Base-by-base conservation (phyloP, 2,329 filamentous ascomycete genomes). In the Diplocarpon mali region DNA sequence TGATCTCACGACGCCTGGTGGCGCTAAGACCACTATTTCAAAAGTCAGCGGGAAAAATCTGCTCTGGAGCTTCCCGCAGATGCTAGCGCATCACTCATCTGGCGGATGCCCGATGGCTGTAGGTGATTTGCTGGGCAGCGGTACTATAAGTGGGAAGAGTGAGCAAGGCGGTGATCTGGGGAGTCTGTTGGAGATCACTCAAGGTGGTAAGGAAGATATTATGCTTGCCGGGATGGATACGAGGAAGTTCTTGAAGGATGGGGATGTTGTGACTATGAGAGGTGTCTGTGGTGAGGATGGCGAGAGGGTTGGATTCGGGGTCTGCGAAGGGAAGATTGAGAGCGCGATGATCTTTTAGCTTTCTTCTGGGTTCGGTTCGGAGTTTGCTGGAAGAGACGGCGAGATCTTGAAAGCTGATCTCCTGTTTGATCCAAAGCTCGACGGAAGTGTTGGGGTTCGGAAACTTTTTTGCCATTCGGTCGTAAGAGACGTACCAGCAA, bases 31-130 rank as follows among this genome's bases (percentile, higher is more conserved):
- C 0, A 75, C 73, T 0, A 73, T 89, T 38, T 69, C 72, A 1
- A 70, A 65, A 49, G 81, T 71, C 48, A 81, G 71, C 46, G 74
- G 78, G 9, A 75, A 70, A 52, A 74, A 89, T 57, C 68, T 90
- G 10, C 69, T 90, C n/a, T 90, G 79, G 72, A 88, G 83, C 0
- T 90, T 89, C 65, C 75, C 82, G 4, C 85, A 90, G 62, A 88
- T 89, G 83, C 69, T 90, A 34, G 76, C 85, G 1, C 85, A 90
- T 60, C 85, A 90, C 60, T 78, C 80, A 1, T 72, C 85, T 38
- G 83, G 80, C 1, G 85, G 85, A 5, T 92, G 85, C 61, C 77
- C 79, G 3, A 71, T 92, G 69, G 73, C 77, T 38, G 73, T 79
- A 0, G 85, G 85, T 29, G 85, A 92, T 59, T 63, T 92, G 42